Conservation (phyloP, 2,329 filamentous ascomycete genomes). For the Cladosporium oxysporum region DNA sequence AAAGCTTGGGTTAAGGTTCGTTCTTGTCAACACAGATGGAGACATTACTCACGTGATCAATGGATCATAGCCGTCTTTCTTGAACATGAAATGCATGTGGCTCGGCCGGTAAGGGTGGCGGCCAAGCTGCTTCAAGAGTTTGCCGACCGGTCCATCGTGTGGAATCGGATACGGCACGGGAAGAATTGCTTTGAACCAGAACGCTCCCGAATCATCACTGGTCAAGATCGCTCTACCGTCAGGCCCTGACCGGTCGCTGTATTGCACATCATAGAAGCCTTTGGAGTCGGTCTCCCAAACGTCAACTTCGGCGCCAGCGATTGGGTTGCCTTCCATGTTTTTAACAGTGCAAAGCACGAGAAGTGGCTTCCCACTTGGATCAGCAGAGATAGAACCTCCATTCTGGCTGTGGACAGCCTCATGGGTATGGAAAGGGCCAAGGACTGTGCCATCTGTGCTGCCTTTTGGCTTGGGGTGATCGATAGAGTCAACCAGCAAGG, state of each 20-base stretch:
- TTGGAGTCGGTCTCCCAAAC: conserved; percentile 82
- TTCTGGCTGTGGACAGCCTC: conserved; percentile 62
- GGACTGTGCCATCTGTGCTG: conserved; percentile 75
- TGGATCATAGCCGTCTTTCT: conserved; percentile 49
- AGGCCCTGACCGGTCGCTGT: conserved; percentile 62
- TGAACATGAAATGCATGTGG: conserved; percentile 89
- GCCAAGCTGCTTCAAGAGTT: conserved; percentile 63
- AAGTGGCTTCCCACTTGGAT: conserved; percentile 68
- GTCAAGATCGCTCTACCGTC: conserved; percentile 72
- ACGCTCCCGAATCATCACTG: conserved; percentile 69
- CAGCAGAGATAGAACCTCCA: conserved; percentile 66
- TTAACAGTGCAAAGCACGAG: conserved; percentile 71
- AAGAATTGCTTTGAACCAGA: conserved; percentile 83
- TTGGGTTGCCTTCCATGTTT: conserved; percentile 63
- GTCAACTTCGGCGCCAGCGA: conserved; percentile 70
- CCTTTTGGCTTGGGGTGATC: conserved; percentile 75
- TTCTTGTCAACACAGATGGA: no score
- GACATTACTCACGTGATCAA: no score
- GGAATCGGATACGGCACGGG: conserved; percentile 86
- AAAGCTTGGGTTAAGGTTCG: no score
- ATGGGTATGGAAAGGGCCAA: conserved; percentile 82
- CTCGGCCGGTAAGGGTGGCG: conserved; percentile 76
- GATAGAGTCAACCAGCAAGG: conserved; percentile 77
- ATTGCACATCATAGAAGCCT: conserved; percentile 80
- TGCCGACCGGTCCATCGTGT: conserved; percentile 79